Percentiles rank a stretch among this genome's conserved stretches.
phyloP scores from a whole-genome alignment of 306 rosid genomes.

The Quercus wislizeni region DNA sequence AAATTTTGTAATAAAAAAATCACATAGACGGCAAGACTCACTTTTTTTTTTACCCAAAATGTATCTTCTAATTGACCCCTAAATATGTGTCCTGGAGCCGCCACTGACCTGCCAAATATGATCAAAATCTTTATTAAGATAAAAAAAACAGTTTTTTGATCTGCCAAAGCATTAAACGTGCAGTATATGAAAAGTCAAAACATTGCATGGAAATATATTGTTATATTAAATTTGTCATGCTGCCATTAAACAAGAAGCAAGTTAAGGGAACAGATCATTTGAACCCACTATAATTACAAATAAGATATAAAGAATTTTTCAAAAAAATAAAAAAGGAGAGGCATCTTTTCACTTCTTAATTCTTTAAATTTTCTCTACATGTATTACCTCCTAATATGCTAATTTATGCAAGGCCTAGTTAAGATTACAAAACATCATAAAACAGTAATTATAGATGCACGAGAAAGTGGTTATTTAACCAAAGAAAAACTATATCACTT shows the following conservation, averaged over 20 bases:
- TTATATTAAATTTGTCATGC: background rate
- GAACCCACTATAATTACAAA: background rate
- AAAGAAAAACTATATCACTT: background rate
- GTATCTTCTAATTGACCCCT: no score
- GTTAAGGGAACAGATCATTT: background rate
- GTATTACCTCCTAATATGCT: background rate
- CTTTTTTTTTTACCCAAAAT: no score
- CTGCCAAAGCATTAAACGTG: background rate
- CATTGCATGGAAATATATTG: background rate
- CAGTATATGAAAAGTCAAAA: background rate
- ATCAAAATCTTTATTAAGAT: constrained; percentile 13
- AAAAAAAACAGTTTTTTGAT: background rate
- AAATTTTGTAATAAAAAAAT: no score
- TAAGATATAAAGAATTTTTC: background rate
- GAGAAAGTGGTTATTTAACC: background rate
- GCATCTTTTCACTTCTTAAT: background rate
- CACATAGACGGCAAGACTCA: no score
- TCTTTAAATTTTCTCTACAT: background rate
- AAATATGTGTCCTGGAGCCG: no score
- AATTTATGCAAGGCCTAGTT: background rate
- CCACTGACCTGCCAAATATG: constrained; percentile 33
- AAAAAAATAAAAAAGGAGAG: background rate
- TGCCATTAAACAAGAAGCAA: background rate
- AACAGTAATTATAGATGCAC: background rate
- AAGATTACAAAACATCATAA: background rate